Conservation (phyloP, 306 rosid genomes). For the Casuarina equisetifolia region DNA sequence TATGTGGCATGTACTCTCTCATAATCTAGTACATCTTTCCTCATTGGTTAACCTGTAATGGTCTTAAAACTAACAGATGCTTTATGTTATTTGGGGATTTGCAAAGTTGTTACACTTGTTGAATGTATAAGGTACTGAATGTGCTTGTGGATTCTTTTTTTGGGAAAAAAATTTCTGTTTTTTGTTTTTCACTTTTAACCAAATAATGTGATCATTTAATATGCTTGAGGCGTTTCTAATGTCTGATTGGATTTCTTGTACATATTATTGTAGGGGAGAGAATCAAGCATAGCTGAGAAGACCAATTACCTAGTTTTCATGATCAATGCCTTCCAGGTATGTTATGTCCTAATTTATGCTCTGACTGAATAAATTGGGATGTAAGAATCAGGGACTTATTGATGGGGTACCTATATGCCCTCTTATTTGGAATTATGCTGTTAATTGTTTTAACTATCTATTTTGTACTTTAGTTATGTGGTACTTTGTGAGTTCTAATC, state of each 20-base stretch:
- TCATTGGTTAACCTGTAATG: neutral
- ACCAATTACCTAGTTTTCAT: constrained; percentile 92
- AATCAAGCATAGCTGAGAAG: constrained; percentile 82
- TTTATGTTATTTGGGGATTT: neutral
- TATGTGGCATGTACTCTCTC: neutral
- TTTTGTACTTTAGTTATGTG: neutral
- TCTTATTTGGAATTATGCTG: neutral
- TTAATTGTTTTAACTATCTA: neutral
- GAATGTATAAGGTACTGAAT: neutral
- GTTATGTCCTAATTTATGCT: constrained; percentile 21
- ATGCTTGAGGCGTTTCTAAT: neutral
- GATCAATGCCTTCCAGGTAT: constrained; percentile 96
- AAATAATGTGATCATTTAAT: neutral
- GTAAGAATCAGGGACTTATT: neutral
- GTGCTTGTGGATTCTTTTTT: neutral
- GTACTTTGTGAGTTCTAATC: neutral
- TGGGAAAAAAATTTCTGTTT: neutral
- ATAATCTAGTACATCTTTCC: neutral
- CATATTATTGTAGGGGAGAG: constrained; percentile 73
- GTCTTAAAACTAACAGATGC: neutral
- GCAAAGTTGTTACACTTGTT: neutral
- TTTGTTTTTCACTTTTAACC: neutral
- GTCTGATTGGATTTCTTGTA: constrained; percentile 24
- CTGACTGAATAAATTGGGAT: neutral
- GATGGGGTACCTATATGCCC: neutral